Conservation (phyloP, 352 stramenopile species). For the Poterioochromonas sp. region DNA sequence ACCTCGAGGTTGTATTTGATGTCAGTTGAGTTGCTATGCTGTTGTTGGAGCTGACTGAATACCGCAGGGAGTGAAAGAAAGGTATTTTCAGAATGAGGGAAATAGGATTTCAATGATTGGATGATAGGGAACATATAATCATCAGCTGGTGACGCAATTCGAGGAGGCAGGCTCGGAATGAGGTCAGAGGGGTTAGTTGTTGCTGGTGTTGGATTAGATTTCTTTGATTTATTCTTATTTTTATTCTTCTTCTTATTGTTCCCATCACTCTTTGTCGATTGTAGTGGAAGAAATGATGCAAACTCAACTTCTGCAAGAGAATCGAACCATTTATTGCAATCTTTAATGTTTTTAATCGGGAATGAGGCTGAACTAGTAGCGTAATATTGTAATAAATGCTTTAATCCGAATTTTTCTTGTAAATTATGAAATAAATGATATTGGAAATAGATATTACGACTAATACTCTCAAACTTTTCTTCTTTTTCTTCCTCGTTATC, state of each 20-base stretch:
- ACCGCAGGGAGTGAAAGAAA: too few species aligned
- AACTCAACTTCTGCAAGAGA: not conserved
- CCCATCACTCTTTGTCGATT: not conserved
- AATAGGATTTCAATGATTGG: too few species aligned
- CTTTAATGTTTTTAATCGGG: not conserved
- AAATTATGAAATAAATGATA: too few species aligned
- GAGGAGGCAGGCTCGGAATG: not conserved
- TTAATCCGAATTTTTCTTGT: not conserved
- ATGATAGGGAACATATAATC: too few species aligned
- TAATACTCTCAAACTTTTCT: too few species aligned
- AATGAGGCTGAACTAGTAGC: too few species aligned
- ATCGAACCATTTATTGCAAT: not conserved
- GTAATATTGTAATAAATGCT: too few species aligned
- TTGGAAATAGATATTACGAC: too few species aligned
- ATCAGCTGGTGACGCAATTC: too few species aligned
- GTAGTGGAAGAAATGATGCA: not conserved
- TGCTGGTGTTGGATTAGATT: not conserved
- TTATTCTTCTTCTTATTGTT: not conserved
- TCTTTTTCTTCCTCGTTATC: not conserved
- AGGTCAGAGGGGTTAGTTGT: not conserved
- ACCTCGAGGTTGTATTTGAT: conserved; percentile 20
- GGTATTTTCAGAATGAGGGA: not conserved
- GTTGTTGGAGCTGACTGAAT: too few species aligned
- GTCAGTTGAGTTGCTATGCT: not conserved
- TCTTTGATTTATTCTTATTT: not conserved